Conservation (phyloP, 139 green algal species). For the Chlamydomonas asymmetrica region DNA sequence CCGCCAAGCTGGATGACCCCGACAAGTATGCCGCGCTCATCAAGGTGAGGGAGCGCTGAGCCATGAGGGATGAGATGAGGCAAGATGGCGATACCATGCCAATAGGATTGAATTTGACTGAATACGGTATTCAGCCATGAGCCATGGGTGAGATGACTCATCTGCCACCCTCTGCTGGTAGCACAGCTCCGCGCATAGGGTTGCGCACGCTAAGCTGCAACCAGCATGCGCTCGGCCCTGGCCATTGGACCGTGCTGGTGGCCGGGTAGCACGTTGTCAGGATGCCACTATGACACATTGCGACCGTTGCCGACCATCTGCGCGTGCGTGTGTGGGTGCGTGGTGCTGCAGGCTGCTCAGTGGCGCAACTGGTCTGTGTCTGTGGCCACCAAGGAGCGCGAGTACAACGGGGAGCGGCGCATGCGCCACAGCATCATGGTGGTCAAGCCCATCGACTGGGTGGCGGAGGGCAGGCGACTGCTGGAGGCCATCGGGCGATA, state of each 20-base stretch:
- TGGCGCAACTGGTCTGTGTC: conserved; percentile 27
- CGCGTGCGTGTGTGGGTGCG: neutral
- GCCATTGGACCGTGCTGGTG: too few species aligned
- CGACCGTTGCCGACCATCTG: neutral
- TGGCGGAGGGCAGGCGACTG: conserved; percentile 46
- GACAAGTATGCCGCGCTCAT: conserved; percentile 9
- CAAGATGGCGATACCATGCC: neutral
- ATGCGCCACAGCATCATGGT: conserved; percentile 57
- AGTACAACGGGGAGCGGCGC: conserved; percentile 74
- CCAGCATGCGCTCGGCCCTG: too few species aligned
- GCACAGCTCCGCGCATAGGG: too few species aligned
- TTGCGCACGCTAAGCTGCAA: too few species aligned
- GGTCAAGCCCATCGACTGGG: conserved; percentile 55
- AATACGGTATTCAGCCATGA: too few species aligned
- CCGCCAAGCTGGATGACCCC: conserved; percentile 28
- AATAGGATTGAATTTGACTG: too few species aligned
- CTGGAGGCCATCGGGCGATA: conserved; percentile 47
- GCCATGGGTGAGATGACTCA: too few species aligned
- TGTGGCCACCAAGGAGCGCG: conserved; percentile 33
- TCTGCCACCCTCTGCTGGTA: too few species aligned
- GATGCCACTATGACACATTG: too few species aligned
- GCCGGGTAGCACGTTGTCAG: too few species aligned
- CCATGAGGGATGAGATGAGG: neutral
- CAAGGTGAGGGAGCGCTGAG: neutral
- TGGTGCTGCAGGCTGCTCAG: neutral